Base-by-base conservation (phyloP, 768 basidiomycete species). In the Gyrodon lividus region DNA sequence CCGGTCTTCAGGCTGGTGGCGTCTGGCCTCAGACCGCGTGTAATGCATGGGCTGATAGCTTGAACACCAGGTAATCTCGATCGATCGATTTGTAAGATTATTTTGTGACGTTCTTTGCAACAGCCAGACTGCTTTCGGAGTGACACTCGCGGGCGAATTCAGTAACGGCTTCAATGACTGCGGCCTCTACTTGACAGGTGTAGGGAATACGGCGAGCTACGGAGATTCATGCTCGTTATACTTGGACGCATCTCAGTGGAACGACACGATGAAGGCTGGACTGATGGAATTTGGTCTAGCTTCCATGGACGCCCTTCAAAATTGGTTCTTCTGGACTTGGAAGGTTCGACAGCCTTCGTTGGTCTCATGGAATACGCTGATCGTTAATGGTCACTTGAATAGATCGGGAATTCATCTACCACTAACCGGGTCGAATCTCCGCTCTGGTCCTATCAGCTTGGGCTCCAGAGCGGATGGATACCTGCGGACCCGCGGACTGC, bases 251-350 rank as follows among this genome's bases (percentile, higher is more conserved):
- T 68, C 73, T 53, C 76, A 70, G 31, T 88, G 80, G 80, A 73
- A 74, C 50, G 67, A 70, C 44, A 69, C 75, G 16, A 72, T 72
- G 61, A 85, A 81, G 68, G 66, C 68, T 6, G 82, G 82, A 12
- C 61, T 86, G 20, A 70, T 68, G 67, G 65, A 74, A 56, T 80
- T 83, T 56, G 72, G 76, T 6, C 66, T 77, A 59, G 76, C 80
- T 19, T 74, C 76, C 51, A 87, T 87, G 85, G 86, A 87, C 52
- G 80, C 83, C 2, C 70, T 84, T 54, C 75, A 79, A 57, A 77
- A 86, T 61, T 86, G 75, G 74, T 88, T 84, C 71, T 89, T 79
- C 75, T 89, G 87, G 87, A 87, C 84, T 7, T 88, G 87, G 88
- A 87, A 86, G 77, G 78, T 78, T 40, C 39, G 47, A 5, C 19